Conservation (phyloP, 169 alveolate genomes). For the Cardiosporidium cionae region DNA sequence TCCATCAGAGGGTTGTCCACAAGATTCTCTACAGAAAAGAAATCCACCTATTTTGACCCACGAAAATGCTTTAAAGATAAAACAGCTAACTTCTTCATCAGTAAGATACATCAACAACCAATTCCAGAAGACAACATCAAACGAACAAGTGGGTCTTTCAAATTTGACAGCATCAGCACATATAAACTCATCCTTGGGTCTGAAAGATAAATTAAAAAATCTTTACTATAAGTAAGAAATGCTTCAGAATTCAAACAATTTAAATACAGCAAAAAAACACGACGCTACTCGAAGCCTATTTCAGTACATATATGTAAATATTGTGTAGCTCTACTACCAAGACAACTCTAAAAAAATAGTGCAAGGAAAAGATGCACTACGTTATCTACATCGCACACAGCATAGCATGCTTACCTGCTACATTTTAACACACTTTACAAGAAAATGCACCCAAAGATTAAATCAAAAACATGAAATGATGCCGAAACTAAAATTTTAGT, state of each 20-base stretch:
- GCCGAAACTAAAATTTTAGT: too few species aligned
- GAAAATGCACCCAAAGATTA: too few species aligned
- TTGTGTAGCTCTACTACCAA: too few species aligned
- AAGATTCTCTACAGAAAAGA: constrained; percentile 6
- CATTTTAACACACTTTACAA: too few species aligned
- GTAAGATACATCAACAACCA: constrained; percentile 22
- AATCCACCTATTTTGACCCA: constrained; percentile 1
- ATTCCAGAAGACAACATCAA: constrained; percentile 2
- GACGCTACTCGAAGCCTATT: too few species aligned
- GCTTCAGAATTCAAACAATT: not conserved
- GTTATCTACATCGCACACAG: too few species aligned
- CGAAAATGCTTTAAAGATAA: not conserved
- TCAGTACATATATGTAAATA: too few species aligned
- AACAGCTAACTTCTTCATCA: constrained; percentile 1
- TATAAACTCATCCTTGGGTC: not conserved
- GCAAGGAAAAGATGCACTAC: too few species aligned
- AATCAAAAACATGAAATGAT: too few species aligned
- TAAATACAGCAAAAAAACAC: not conserved
- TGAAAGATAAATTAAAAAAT: not conserved
- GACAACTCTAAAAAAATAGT: too few species aligned
- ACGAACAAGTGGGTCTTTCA: not conserved
- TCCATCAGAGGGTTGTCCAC: constrained; percentile 18
- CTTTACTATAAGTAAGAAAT: not conserved
- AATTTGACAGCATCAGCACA: not conserved
- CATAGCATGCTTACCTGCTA: too few species aligned